Base-by-base conservation (phyloP, 345 rosid species). In the Salix udensis region DNA sequence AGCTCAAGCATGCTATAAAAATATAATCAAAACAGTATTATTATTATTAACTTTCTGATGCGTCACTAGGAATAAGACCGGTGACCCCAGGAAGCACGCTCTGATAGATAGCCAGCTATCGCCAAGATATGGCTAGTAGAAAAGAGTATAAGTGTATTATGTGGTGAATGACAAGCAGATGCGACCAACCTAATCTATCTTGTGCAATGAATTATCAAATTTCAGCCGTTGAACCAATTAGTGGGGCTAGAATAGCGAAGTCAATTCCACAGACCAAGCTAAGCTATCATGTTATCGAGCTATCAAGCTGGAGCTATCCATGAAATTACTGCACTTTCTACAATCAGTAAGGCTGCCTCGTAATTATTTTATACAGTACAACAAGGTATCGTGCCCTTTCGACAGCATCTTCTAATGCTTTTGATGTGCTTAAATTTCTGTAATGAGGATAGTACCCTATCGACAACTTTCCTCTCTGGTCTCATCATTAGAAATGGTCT, bases 91-190 rank as follows among this genome's bases (percentile, higher is more conserved):
- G 65, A 64, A 42, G 55, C 28, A 23, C 21, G 37, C 31, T 64
- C 70, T 65, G 70, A 44, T 48, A 60, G 70, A 58, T 44, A 70
- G 70, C 75, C 67, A 77, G 72, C 79, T 77, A 76, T 39, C 76
- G 68, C 68, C 28, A 64, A 68, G 60, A 42, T 39, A 34, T 34
- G 36, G 36, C 36, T 34, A 34, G 40, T 39, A 5, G 9, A 21
- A 64, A n/a, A 30, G 34, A 53, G 62, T 65, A 31, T n/a, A 70
- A 39, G 66, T 50, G 46, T 67, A 67, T 30, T 30, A 28, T 34
- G 76, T 70, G 65, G 67, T 37, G 76, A 70, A 40, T 64, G 78
- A 77, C 42, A 75, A 80, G 40, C 74, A 82, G 40, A 74, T 71
- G 62, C 80, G 77, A 76, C 74, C 79, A 73, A 78, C 81, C 75